Evolutionary conservation across 2,329 filamentous ascomycete species (phyloP).

Genomic region (Diaporthe caulivora): DNA sequence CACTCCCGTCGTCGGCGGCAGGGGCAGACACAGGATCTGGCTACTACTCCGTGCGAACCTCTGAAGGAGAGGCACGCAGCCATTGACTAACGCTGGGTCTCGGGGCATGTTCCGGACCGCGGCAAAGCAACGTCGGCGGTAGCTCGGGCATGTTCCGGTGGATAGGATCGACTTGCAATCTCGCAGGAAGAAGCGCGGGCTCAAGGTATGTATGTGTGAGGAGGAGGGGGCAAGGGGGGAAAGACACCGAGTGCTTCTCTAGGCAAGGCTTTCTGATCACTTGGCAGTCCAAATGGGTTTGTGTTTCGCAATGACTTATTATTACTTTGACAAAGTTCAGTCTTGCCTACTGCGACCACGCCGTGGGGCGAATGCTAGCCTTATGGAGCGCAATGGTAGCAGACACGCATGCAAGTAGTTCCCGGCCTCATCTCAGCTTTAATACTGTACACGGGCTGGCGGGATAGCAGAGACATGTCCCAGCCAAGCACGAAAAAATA

Average conservation of each 20-base stretch:
- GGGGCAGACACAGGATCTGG: neutral
- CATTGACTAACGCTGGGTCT: neutral
- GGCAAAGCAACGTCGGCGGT: neutral
- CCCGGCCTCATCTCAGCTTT: neutral
- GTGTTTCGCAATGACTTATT: neutral
- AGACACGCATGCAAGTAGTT: neutral
- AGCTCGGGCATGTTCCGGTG: conserved; percentile 23
- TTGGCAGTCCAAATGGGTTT: neutral
- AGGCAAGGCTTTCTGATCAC: neutral
- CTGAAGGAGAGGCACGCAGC: neutral
- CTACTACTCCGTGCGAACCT: neutral
- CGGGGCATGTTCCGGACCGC: conserved; percentile 1
- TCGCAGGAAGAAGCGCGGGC: neutral
- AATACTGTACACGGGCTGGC: neutral
- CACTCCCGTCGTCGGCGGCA: neutral
- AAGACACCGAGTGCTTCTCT: neutral
- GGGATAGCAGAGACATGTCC: neutral
- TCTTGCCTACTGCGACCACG: neutral
- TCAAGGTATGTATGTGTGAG: neutral
- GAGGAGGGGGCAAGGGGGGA: neutral
- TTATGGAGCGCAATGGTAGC: neutral
- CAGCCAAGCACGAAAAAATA: neutral
- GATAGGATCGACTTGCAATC: conserved; percentile 2
- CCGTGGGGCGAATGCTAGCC: neutral
- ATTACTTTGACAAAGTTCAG: neutral